Evolutionary conservation across 441 rosid genomes (phyloP).

Genomic region (Dalechampia spathulata): DNA sequence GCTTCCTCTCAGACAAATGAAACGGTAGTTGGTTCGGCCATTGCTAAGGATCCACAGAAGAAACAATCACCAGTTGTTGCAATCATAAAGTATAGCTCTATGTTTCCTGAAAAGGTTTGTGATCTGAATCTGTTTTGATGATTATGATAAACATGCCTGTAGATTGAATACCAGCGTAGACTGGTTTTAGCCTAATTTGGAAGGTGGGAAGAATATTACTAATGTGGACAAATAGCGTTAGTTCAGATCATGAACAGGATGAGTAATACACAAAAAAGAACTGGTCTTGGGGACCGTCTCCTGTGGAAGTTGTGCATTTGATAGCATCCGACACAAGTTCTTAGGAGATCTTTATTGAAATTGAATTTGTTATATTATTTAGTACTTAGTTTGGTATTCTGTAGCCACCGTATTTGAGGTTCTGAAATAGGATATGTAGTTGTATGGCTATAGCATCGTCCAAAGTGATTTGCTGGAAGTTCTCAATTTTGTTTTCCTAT

Average conservation of each 20-base stretch:
- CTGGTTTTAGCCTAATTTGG: too few relatives aligned
- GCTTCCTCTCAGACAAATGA: constrained; percentile 32
- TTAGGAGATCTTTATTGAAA: neutral
- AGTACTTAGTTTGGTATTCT: constrained; percentile 2
- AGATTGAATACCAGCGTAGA: too few relatives aligned
- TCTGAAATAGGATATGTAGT: too few relatives aligned
- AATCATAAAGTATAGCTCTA: constrained; percentile 49
- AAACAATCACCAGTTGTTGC: constrained; percentile 39
- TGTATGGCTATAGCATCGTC: neutral
- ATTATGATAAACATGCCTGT: neutral
- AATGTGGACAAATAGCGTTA: neutral
- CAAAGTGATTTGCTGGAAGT: neutral
- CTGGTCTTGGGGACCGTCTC: neutral
- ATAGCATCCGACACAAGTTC: too few relatives aligned
- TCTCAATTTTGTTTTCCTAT: neutral
- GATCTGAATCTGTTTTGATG: constrained; percentile 1
- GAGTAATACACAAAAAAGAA: neutral
- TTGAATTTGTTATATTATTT: neutral
- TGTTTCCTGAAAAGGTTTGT: constrained; percentile 92
- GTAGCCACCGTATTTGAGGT: neutral
- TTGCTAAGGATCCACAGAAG: constrained; percentile 36
- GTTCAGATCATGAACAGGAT: neutral
- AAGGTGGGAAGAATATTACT: neutral
- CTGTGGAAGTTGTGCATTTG: neutral
- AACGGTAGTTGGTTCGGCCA: constrained; percentile 28